Base-by-base conservation (phyloP, 106 monocot species). In the Apostasia shenzhenica region DNA sequence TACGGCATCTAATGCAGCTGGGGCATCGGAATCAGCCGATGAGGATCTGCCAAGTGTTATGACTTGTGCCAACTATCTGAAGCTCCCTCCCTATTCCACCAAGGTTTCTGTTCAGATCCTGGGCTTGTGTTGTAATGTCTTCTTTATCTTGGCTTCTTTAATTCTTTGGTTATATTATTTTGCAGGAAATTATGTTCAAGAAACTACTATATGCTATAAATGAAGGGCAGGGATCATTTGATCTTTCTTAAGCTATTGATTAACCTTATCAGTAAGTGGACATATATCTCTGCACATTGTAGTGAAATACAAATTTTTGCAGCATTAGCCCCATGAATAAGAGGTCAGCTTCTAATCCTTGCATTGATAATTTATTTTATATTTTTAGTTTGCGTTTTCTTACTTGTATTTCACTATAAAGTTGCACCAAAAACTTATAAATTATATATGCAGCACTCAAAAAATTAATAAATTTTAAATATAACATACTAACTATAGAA, bases 11-110 rank as follows among this genome's bases (percentile, higher is more conserved):
- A 90, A 82, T 71, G 81, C 64, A 59, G 55, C 80, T 40, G 83
- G 67, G 48, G 52, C 68, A 7, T 77, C 85, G 12, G 90, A 99
- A 64, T 74, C 78, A 12, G 90, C 83, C 9, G 99, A 99, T 78
- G 90, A 88, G 57, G 93, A 90, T 73, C 78, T 99, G 78, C 99
- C 99, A 5, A 99, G 99, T 80, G 99, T 93, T 9, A 99, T 99
- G 99, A 99, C 99, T 41, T 99, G 99, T 66, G 90, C 93, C 50
- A 99, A 99, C 66, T 99, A 99, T 67, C 93, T 99, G 6, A 99
- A 99, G 62, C 87, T 99, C 4, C 99, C 99, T 76, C 90, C 90
- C 1, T 99, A 99, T 66, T 99, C 99, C 4, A 85, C 93, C 44
- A 99, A 99, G 90, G 99, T 99, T 68, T 51, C 40, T 39, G 13